Base-by-base conservation (phyloP, 2,329 filamentous ascomycete genomes). In the Capronia epimyces region DNA sequence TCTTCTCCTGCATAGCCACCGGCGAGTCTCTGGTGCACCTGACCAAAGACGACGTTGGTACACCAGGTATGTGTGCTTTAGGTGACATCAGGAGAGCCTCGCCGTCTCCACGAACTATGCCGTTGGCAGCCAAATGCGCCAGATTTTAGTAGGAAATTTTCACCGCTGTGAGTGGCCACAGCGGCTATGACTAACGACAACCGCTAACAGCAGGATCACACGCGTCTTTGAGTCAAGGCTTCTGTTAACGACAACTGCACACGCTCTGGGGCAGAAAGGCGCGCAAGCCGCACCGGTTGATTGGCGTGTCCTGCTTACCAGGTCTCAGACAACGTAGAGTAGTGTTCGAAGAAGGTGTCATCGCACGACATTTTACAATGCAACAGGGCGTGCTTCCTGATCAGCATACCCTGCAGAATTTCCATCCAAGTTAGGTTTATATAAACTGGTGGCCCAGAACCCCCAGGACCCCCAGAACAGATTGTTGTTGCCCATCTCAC, bases 181-280 rank as follows among this genome's bases (percentile, higher is more conserved):
- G 43, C 37, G 22, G 12, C 12, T 20, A 52, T 53, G 43, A 54
- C 52, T 51, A 49, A 55, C 43, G 51, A 46, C 36, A 53, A 51
- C 51, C 55, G 49, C 56, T 58, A 60, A 60, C 15, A 58, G 58
- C 43, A 60, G 53, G 53, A 55, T 25, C 32, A 53, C 41, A 53
- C 58, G 58, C 43, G 48, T 46, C 46, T 57, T 57, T 56, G 50
- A 58, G 49, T 52, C 46, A 58, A 39, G 37, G 43, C 34, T 57
- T 57, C 51, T 40, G 50, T 46, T 58, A 58, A 54, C 44, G 46
- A 53, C 52, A 60, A 52, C 45, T 49, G 42, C 21, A 57, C 48
- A 57, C 57, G 57, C 55, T 50, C 44, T 52, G 48, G 32, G 43
- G 25, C 41, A 29, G 15, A 42, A 52, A 18, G 47, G 43, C 46